Percentiles rank a stretch among this genome's conserved stretches.
Conservation (phyloP, 768 basidiomycete genomes). For the Mycena galopus region DNA sequence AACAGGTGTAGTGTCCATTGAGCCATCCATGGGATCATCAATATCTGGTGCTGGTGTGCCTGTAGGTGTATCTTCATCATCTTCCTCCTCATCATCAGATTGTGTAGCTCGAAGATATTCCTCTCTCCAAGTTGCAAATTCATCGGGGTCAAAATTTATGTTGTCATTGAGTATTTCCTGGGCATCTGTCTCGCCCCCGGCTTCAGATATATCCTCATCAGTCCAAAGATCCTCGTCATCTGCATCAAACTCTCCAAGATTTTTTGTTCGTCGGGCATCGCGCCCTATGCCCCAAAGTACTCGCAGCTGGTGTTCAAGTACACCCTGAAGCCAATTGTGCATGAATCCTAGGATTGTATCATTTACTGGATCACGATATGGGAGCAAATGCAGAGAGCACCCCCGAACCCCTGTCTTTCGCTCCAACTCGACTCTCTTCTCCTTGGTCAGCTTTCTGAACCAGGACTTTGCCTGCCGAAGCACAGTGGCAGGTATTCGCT, state of each 20-base stretch:
- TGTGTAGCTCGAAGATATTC: slow-evolving; percentile 7
- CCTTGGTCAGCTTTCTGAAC: slow-evolving; percentile 26
- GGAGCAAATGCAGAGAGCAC: slow-evolving; percentile 29
- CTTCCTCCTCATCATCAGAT: slow-evolving; percentile 7
- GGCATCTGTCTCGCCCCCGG: slow-evolving; percentile 15
- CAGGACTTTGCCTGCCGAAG: slow-evolving; percentile 21
- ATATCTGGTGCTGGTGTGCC: slow-evolving; percentile 5
- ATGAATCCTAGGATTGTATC: slow-evolving; percentile 10
- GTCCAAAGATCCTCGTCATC: slow-evolving; percentile 29
- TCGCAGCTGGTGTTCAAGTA: slow-evolving; percentile 14
- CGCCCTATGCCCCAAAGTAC: slow-evolving; percentile 33
- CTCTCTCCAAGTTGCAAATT: slow-evolving; percentile 4
- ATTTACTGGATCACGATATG: slow-evolving; percentile 36
- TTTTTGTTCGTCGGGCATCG: slow-evolving; percentile 18
- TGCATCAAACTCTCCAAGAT: slow-evolving; percentile 16
- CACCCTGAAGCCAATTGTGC: slow-evolving; percentile 17
- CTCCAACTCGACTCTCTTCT: background rate
- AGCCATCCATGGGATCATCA: slow-evolving; percentile 27
- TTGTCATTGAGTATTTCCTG: slow-evolving; percentile 2
- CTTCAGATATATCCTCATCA: slow-evolving; percentile 28
- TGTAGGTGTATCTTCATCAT: slow-evolving; percentile 14
- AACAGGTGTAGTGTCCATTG: slow-evolving; percentile 14
- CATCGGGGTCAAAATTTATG: background rate
- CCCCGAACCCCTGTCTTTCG: slow-evolving; percentile 31
- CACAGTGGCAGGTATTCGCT: slow-evolving; percentile 24